Conservation (phyloP, 768 basidiomycete genomes). For the Hericium coralloides region DNA sequence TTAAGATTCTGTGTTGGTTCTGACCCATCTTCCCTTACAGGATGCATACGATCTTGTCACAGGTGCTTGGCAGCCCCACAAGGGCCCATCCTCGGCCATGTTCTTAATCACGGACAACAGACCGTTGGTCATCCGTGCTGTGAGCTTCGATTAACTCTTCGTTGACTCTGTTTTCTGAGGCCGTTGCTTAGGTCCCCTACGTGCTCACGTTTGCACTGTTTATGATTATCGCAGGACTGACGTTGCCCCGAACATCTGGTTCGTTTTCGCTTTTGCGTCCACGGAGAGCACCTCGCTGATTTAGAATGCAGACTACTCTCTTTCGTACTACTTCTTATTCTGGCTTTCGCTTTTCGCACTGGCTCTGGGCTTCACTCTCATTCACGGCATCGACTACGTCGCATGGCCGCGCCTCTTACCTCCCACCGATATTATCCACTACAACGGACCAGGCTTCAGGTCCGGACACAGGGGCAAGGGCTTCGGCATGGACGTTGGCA, state of each 20-base stretch:
- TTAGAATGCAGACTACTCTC: constrained; percentile 58
- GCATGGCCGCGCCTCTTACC: constrained; percentile 88
- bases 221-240: constrained; percentile 82
- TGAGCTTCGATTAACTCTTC: constrained; percentile 30
- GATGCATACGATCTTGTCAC: constrained; percentile 95
- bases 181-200: constrained; percentile 63
- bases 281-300: constrained; percentile 2
- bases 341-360: constrained; percentile 62
- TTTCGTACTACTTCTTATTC: constrained; percentile 75
- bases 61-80: constrained; percentile 82
- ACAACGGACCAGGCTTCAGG: constrained; percentile 82
- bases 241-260: constrained; percentile 85
- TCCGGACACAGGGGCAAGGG: constrained; percentile 74
- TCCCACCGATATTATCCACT: constrained; percentile 71
- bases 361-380: constrained; percentile 62
- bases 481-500: constrained; percentile 29
- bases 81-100: constrained; percentile 57
- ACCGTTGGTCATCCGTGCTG: constrained; percentile 78
- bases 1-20: neutral
- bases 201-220: constrained; percentile 72
- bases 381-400: constrained; percentile 92
- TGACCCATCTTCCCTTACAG: constrained; percentile 27
- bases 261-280: constrained; percentile 20
- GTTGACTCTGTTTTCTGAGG: neutral
- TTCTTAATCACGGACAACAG: constrained; percentile 71